Evolutionary conservation across 2,329 filamentous ascomycete species (phyloP).

Genomic region (Fusarium beomiforme): DNA sequence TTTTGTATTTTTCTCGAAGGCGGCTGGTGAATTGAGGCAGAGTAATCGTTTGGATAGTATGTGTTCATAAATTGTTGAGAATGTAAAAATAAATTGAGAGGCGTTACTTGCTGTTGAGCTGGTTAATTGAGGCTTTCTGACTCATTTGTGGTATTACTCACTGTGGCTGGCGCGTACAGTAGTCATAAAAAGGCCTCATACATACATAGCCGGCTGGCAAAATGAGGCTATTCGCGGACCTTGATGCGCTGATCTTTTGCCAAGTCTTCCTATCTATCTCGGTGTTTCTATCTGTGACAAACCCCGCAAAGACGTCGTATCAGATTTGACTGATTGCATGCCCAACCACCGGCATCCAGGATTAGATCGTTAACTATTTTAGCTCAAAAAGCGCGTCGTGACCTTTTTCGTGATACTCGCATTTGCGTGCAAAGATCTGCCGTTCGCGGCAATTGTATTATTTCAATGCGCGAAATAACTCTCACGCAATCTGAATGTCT

Average conservation of each 20-base stretch:
- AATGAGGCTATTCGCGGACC: constrained; percentile 25
- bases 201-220: neutral
- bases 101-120: accelerated
- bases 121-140: neutral
- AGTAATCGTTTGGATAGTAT: constrained; percentile 1
- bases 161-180: constrained; percentile 1
- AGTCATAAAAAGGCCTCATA: constrained; percentile 3
- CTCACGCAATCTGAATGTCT: neutral
- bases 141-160: constrained; percentile 10
- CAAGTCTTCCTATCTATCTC: constrained; percentile 15
- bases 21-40: constrained; percentile 7
- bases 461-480: neutral
- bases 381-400: neutral
- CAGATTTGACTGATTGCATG: constrained; percentile 15
- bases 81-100: constrained; percentile 1
- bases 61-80: neutral
- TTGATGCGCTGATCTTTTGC: constrained; percentile 3
- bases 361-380: neutral
- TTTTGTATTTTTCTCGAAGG: constrained; percentile 10
- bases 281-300: neutral
- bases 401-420: neutral
- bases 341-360: constrained; percentile 18
- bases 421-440: neutral
- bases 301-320: constrained; percentile 18
- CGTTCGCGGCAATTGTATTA: neutral